phyloP scores from a whole-genome alignment of 192 early-diverging fungal genomes.

The Linnemannia zychae region DNA sequence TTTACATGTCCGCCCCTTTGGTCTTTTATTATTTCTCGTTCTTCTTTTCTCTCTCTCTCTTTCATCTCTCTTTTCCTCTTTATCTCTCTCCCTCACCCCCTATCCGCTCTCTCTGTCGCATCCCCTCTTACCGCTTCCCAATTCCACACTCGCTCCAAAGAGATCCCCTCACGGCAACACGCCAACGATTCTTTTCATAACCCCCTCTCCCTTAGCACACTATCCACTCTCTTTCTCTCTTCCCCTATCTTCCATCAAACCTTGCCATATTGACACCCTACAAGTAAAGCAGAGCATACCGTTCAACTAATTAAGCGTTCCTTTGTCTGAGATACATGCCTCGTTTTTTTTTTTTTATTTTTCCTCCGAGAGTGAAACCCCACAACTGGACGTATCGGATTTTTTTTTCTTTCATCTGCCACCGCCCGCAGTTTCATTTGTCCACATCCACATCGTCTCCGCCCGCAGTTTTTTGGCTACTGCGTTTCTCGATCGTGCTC shows the following conservation, averaged over 20 bases:
- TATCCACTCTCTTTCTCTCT: neutral
- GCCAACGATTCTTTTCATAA: neutral
- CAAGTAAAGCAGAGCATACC: neutral
- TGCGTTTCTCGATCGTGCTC: neutral
- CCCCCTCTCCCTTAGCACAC: neutral
- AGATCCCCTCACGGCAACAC: constrained; percentile 5
- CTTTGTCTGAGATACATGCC: too few species aligned
- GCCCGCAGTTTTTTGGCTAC: neutral
- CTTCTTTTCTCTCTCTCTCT: neutral
- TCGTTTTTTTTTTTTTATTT: too few species aligned
- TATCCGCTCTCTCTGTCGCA: neutral
- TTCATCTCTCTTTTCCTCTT: neutral
- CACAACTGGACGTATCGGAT: neutral
- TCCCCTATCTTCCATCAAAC: neutral
- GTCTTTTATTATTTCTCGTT: too few species aligned
- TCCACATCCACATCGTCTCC: neutral
- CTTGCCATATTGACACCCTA: neutral
- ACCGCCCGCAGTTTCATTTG: neutral
- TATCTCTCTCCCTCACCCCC: neutral
- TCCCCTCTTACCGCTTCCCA: neutral
- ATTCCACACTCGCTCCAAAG: neutral
- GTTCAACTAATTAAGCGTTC: too few species aligned
- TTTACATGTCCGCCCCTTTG: neutral
- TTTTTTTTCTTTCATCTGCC: neutral
- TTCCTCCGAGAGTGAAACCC: neutral